Evolutionary conservation across 1,284 basidiomycete genomes (phyloP).

Genomic region (Malassezia dermatis): DNA sequence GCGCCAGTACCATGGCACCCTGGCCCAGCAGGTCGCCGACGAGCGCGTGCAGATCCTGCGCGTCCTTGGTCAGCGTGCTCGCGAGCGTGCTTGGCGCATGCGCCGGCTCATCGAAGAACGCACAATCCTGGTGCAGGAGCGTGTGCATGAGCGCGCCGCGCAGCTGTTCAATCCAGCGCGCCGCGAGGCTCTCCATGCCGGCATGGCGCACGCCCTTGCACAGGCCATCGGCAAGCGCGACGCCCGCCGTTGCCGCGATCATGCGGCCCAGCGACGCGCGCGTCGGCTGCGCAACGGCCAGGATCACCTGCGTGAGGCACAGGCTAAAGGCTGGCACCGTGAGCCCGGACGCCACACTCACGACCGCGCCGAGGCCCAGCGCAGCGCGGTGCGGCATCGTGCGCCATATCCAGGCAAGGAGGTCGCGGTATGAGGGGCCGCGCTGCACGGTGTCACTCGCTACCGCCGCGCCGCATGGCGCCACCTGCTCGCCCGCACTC

Average conservation of each 20-base stretch:
- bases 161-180: slow-evolving; percentile 65
- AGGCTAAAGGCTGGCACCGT: slow-evolving; percentile 85
- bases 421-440: not conserved
- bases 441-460: no score
- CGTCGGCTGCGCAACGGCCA: slow-evolving; percentile 25
- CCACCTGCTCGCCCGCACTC: not conserved
- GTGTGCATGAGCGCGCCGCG: slow-evolving; percentile 57
- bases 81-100: slow-evolving; percentile 60
- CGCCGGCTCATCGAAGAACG: slow-evolving; percentile 70
- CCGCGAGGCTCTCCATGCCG: slow-evolving; percentile 57
- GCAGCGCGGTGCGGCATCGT: slow-evolving; percentile 65
- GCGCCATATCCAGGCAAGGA: slow-evolving; percentile 55
- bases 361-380: slow-evolving; percentile 58
- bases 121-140: slow-evolving; percentile 71
- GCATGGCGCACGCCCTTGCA: slow-evolving; percentile 58
- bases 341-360: slow-evolving; percentile 58
- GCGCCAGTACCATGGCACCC: slow-evolving; percentile 58
- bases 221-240: slow-evolving; percentile 59
- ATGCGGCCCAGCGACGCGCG: slow-evolving; percentile 27
- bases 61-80: slow-evolving; percentile 75
- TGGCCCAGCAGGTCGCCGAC: slow-evolving; percentile 67
- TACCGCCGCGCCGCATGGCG: no score
- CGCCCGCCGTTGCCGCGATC: slow-evolving; percentile 59
- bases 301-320: slow-evolving; percentile 70
- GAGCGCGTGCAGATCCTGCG: slow-evolving; percentile 73